Evolutionary conservation across 31 red algal genomes (phyloP).

Genomic region (Bonnemaisonia californica): DNA sequence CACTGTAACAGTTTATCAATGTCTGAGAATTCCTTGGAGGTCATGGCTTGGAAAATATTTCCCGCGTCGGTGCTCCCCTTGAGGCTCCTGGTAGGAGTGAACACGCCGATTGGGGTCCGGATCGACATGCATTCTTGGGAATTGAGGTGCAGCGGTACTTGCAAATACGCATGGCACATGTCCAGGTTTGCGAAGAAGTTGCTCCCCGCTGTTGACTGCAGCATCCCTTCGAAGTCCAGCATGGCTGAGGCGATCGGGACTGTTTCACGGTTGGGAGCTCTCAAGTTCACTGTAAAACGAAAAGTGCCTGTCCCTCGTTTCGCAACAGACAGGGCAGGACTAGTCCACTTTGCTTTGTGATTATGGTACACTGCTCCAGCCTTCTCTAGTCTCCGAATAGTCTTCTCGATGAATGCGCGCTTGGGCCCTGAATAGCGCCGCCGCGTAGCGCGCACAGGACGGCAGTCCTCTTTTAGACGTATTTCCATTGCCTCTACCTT

Average conservation of each 20-base stretch:
- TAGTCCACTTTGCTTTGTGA: background rate
- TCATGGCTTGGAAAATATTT: conserved; percentile 25
- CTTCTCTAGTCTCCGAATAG: background rate
- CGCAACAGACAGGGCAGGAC: background rate
- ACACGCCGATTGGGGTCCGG: conserved; percentile 20
- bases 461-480: background rate
- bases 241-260: background rate
- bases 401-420: background rate
- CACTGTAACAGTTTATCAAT: background rate
- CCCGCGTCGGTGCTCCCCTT: conserved; percentile 16
- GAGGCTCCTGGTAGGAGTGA: conserved; percentile 11
- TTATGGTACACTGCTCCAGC: background rate
- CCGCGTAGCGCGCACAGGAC: background rate
- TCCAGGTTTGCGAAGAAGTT: conserved; percentile 3
- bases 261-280: background rate
- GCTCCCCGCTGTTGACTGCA: background rate
- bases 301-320: background rate
- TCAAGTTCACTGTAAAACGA: background rate
- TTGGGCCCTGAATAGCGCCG: background rate
- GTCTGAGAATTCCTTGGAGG: background rate
- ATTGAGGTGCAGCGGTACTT: conserved; percentile 4
- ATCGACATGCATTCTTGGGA: conserved; percentile 19
- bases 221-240: background rate
- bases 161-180: conserved; percentile 29
- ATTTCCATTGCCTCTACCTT: background rate